Evolutionary conservation across 257 asterid genomes (phyloP).

Genomic region (Solanum lignicaule): DNA sequence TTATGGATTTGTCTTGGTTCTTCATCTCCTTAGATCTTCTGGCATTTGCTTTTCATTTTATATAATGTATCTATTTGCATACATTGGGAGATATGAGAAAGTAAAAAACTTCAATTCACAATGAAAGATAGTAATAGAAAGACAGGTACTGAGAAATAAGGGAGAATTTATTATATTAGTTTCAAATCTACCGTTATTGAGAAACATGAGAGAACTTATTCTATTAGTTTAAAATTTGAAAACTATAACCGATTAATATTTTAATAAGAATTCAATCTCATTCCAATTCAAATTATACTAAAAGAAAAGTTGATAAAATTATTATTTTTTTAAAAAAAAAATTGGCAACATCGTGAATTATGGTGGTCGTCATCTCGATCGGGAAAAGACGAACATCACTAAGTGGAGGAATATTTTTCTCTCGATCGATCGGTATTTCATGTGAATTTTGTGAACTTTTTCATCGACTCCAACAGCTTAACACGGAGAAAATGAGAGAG

Average conservation of each 20-base stretch:
- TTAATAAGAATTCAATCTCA: no score
- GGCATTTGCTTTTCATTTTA: background rate
- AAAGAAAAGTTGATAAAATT: no score
- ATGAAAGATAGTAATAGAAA: no score
- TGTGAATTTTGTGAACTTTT: background rate
- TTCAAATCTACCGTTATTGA: background rate
- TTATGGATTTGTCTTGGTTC: background rate
- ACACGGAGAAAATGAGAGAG: background rate
- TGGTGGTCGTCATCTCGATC: background rate
- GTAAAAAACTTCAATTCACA: background rate
- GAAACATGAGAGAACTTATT: background rate
- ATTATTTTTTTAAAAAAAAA: fast-evolving
- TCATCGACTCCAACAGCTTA: no score
- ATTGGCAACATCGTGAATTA: no score
- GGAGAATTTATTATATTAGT: background rate
- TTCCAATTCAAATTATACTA: no score
- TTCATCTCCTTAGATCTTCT: background rate
- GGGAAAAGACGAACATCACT: background rate
- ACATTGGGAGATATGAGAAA: background rate
- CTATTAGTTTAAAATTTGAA: no score
- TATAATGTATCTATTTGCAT: background rate
- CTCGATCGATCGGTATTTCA: background rate
- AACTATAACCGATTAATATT: background rate
- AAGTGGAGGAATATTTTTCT: background rate
- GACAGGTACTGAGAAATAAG: background rate